Percentiles rank a stretch among this genome's conserved stretches.
Evolutionary conservation across 2,329 filamentous ascomycete species (phyloP).

Genomic region (Chaetomium olivaceum): DNA sequence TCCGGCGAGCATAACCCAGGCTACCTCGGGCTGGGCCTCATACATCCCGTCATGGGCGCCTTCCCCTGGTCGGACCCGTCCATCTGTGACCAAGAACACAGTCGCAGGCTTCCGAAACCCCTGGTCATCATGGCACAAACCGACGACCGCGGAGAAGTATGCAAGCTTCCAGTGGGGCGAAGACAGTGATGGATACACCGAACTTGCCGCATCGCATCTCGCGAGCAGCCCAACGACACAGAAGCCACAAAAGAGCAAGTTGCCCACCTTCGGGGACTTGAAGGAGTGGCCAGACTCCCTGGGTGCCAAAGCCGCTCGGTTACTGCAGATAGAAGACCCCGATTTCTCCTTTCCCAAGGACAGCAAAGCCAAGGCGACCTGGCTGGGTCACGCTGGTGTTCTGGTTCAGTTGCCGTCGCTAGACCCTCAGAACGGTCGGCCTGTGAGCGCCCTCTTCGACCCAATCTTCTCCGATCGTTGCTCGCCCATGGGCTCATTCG

Average conservation of each 20-base stretch:
- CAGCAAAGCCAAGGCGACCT: constrained; percentile 54
- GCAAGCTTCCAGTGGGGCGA: constrained; percentile 32
- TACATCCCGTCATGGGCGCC: constrained; percentile 20
- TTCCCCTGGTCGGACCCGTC: constrained; percentile 1
- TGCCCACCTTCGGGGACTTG: constrained; percentile 27
- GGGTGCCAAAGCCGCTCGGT: constrained; percentile 27
- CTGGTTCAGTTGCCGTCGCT: constrained; percentile 65
- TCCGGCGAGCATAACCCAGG: neutral
- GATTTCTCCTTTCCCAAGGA: constrained; percentile 31
- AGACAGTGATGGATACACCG: constrained; percentile 27
- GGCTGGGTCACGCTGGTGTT: constrained; percentile 74
- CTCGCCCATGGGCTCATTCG: constrained; percentile 44
- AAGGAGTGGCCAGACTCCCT: constrained; percentile 22
- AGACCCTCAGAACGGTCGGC: constrained; percentile 36
- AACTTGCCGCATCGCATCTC: constrained; percentile 30
- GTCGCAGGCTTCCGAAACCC: constrained; percentile 33
- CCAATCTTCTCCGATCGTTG: constrained; percentile 54
- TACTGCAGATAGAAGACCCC: constrained; percentile 29
- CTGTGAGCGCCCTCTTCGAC: constrained; percentile 48
- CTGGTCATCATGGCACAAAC: constrained; percentile 36
- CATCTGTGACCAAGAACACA: neutral
- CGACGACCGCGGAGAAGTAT: constrained; percentile 26
- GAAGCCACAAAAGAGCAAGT: constrained; percentile 3
- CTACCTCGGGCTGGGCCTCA: constrained; percentile 19
- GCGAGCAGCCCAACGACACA: neutral